Conservation (phyloP, 2,329 filamentous ascomycete genomes). For the Claviceps humidiphila region DNA sequence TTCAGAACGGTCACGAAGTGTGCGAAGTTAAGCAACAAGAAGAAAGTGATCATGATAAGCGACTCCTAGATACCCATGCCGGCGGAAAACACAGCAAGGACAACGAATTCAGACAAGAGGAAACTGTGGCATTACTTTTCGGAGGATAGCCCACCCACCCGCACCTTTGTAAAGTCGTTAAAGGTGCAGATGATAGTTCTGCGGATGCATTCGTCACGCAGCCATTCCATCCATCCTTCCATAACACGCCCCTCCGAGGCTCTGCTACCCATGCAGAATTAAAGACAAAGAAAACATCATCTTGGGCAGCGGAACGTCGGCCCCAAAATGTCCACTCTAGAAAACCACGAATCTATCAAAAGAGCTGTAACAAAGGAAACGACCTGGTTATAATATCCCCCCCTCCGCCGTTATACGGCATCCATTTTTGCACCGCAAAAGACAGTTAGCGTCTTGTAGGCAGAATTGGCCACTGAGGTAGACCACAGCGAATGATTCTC, state of each 20-base stretch:
- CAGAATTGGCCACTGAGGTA: too few relatives aligned
- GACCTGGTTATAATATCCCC: conserved; percentile 17
- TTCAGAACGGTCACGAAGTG: too few relatives aligned
- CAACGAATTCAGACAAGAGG: conserved; percentile 17
- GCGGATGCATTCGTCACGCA: conserved; percentile 19
- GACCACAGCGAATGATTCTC: not conserved
- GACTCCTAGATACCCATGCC: conserved; percentile 24
- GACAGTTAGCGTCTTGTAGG: too few relatives aligned
- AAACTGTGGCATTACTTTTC: conserved; percentile 30
- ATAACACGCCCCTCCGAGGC: conserved; percentile 13
- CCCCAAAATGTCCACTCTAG: conserved; percentile 17
- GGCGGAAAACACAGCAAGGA: conserved; percentile 14
- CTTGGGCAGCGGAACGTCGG: conserved; percentile 6
- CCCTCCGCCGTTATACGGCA: not conserved
- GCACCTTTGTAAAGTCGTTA: conserved; percentile 19
- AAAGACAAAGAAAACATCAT: not conserved
- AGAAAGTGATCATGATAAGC: conserved; percentile 18
- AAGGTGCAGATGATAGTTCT: conserved; percentile 21
- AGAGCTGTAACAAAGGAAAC: conserved; percentile 19
- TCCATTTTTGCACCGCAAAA: too few relatives aligned
- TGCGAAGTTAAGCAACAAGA: too few relatives aligned
- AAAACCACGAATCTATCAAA: conserved; percentile 28
- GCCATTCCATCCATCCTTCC: conserved; percentile 19
- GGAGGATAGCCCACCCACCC: conserved; percentile 19
- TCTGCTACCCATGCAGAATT: conserved; percentile 13